phyloP scores from a whole-genome alignment of 2,329 filamentous ascomycete genomes.

The Bertia moriformis region DNA sequence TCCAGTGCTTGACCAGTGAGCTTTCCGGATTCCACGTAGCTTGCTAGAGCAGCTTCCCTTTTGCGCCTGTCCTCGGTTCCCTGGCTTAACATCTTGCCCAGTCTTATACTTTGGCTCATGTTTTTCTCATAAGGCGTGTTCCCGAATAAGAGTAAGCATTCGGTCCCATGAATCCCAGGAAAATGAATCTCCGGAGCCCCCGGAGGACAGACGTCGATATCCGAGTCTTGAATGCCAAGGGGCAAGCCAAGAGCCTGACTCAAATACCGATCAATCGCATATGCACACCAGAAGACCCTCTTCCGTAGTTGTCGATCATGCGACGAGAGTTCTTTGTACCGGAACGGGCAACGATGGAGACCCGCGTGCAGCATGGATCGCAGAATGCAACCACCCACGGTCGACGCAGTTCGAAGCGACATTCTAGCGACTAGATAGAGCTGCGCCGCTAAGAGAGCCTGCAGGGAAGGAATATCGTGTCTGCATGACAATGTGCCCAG shows the following conservation, averaged over 20 bases:
- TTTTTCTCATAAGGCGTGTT: constrained; percentile 3
- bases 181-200: constrained; percentile 11
- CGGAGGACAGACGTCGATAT: constrained; percentile 20
- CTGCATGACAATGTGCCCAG: constrained; percentile 20
- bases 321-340: constrained; percentile 25
- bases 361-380: constrained; percentile 31
- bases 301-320: constrained; percentile 17
- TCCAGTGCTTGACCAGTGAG: constrained; percentile 7
- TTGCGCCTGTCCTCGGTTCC: not conserved
- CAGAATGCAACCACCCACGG: constrained; percentile 27
- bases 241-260: constrained; percentile 20
- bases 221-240: constrained; percentile 16
- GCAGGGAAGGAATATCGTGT: constrained; percentile 28
- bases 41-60: constrained; percentile 5
- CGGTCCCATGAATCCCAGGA: not conserved
- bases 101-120: not conserved
- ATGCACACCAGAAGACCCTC: constrained; percentile 23
- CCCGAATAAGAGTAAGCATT: constrained; percentile 5
- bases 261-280: constrained; percentile 19
- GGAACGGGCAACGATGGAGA: constrained; percentile 33
- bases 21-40: constrained; percentile 8
- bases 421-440: constrained; percentile 30
- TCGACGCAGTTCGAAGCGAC: constrained; percentile 30
- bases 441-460: constrained; percentile 30
- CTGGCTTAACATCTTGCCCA: too few species aligned